phyloP scores from a whole-genome alignment of 2,329 filamentous ascomycete genomes.

The Trichoderma sp. region DNA sequence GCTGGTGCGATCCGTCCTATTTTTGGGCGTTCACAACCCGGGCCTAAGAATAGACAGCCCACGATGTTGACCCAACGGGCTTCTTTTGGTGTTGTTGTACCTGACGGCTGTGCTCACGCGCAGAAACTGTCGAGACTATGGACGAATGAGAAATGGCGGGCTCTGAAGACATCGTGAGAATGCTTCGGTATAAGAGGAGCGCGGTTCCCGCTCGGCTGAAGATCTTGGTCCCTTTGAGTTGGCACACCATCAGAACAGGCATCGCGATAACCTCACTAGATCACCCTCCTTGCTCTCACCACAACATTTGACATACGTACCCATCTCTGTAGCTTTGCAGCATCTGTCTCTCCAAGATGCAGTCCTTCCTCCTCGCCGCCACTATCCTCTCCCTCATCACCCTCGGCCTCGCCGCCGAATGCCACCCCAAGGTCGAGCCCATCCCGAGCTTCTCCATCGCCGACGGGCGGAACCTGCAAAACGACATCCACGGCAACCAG shows the following conservation, averaged over 20 bases:
- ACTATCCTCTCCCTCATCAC: slow-evolving; percentile 15
- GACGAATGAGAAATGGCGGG: background rate
- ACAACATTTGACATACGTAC: background rate
- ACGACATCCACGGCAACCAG: slow-evolving; percentile 18
- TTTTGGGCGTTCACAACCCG: slow-evolving; percentile 8
- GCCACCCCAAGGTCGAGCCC: background rate
- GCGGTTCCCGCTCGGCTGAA: background rate
- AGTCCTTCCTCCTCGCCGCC: background rate
- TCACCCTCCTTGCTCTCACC: background rate
- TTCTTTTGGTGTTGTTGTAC: no score
- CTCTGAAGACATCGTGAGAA: background rate
- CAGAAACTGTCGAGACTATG: background rate
- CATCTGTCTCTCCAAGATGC: background rate
- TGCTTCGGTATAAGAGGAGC: background rate
- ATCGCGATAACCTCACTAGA: background rate
- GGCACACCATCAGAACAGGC: background rate
- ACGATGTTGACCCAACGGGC: background rate
- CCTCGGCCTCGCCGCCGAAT: slow-evolving; percentile 4
- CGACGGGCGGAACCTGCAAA: slow-evolving; percentile 4
- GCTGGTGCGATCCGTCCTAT: slow-evolving; percentile 13
- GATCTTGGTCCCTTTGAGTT: slow-evolving; percentile 8
- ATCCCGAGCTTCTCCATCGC: slow-evolving; percentile 16
- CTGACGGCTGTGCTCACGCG: no score
- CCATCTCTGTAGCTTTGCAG: background rate
- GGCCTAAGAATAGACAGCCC: slow-evolving; percentile 8